Conservation (phyloP, 2,329 filamentous ascomycete genomes). For the Sporothrix euskadiensis region DNA sequence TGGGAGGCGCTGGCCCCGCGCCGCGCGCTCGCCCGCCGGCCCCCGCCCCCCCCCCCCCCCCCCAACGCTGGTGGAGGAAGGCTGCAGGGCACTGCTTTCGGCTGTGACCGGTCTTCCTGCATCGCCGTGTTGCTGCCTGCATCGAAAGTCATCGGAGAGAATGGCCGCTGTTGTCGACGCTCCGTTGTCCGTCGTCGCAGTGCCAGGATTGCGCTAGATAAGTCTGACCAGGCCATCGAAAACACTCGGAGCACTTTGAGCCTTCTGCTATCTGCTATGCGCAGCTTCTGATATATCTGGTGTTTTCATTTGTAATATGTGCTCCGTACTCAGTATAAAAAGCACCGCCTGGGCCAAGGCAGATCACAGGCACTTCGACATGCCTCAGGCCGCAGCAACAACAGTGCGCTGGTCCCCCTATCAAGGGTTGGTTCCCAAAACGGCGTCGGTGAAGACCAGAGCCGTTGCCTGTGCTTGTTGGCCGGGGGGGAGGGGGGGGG, state of each 20-base stretch:
- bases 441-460: constrained; percentile 29
- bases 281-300: not conserved
- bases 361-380: not conserved
- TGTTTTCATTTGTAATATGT: not conserved
- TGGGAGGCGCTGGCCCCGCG: too few species aligned
- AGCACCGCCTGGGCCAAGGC: not conserved
- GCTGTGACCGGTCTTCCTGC: not conserved
- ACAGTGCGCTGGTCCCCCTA: not conserved
- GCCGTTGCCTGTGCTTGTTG: not conserved
- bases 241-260: not conserved
- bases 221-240: not conserved
- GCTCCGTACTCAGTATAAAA: not conserved
- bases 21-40: too few species aligned
- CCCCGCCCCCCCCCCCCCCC: too few species aligned
- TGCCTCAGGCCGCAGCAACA: not conserved
- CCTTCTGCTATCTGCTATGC: not conserved
- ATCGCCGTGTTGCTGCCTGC: not conserved
- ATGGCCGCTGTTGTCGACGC: not conserved
- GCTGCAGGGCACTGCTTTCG: not conserved
- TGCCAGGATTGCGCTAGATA: not conserved
- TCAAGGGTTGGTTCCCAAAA: constrained; percentile 16
- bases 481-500: too few species aligned
- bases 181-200: constrained; percentile 11
- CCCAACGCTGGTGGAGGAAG: too few species aligned
- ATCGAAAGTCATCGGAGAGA: not conserved